A percentile compares a stretch with the other conserved stretches of the same genome.
Conservation (phyloP, 495 filamentous ascomycete species). For the Saxispiralis lemnorum region DNA sequence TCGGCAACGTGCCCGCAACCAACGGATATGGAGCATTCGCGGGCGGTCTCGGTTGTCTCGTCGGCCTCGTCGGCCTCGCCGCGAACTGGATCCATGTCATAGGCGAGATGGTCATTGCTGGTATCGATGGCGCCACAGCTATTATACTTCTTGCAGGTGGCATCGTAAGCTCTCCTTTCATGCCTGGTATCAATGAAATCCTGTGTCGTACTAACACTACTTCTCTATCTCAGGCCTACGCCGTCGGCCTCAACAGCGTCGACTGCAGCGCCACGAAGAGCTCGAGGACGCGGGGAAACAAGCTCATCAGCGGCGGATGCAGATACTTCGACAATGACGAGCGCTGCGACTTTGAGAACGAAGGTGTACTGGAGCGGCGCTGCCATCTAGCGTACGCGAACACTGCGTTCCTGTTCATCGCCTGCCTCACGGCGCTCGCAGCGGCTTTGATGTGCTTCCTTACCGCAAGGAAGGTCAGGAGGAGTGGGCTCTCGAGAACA, state of each 20-base stretch:
- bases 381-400: slow-evolving; percentile 4
- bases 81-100: slow-evolving; percentile 1
- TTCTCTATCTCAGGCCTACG: background rate
- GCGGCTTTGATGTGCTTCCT: background rate
- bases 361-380: background rate
- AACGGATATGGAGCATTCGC: slow-evolving; percentile 8
- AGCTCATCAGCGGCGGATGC: slow-evolving; percentile 6
- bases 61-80: slow-evolving; percentile 4
- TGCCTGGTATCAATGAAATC: no score
- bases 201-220: background rate
- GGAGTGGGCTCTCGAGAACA: background rate
- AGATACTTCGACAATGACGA: background rate
- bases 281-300: background rate
- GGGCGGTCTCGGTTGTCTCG: slow-evolving; percentile 6
- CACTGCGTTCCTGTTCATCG: slow-evolving; percentile 8
- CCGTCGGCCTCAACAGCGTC: background rate
- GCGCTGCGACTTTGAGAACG: background rate
- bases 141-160: slow-evolving; percentile 5
- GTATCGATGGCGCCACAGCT: slow-evolving; percentile 3
- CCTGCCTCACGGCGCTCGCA: background rate
- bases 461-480: background rate
- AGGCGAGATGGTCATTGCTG: background rate
- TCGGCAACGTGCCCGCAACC: slow-evolving; percentile 5
- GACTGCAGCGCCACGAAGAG: background rate
- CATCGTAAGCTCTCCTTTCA: slow-evolving; percentile 1